Conservation (phyloP, 2,329 filamentous ascomycete genomes). For the Penicillium sp. region DNA sequence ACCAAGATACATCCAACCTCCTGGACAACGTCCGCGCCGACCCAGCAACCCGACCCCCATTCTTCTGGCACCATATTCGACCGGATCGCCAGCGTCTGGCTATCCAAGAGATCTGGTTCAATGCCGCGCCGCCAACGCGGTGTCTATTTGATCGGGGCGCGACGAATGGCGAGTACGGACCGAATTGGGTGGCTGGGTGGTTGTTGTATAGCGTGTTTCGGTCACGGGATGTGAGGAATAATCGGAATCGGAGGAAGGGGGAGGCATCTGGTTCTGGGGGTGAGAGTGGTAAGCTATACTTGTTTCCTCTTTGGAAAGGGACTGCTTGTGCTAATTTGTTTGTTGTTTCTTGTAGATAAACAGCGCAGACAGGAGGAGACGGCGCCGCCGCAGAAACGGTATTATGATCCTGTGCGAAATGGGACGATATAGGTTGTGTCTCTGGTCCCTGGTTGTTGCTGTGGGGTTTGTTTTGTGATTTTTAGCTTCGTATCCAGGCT, state of each 20-base stretch:
- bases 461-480: neutral
- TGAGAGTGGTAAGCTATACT: too few species aligned
- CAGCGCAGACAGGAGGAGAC: conserved; percentile 28
- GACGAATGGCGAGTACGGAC: conserved; percentile 44
- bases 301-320: too few species aligned
- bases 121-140: conserved; percentile 38
- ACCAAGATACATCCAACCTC: conserved; percentile 40
- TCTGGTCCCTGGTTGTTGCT: neutral
- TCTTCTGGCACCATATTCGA: conserved; percentile 48
- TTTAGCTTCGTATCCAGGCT: conserved; percentile 3
- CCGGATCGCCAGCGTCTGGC: conserved; percentile 43
- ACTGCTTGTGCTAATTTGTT: neutral
- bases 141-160: conserved; percentile 41
- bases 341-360: conserved; percentile 22
- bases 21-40: conserved; percentile 41
- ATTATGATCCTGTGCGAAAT: conserved; percentile 44
- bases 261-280: conserved; percentile 22
- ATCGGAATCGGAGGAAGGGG: conserved; percentile 43
- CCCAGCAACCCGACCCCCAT: conserved; percentile 39
- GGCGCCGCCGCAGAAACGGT: conserved; percentile 32
- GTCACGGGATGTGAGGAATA: conserved; percentile 47
- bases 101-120: conserved; percentile 43
- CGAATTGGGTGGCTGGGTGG: conserved; percentile 48
- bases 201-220: conserved; percentile 48
- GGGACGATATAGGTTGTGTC: conserved; percentile 25